A percentile compares a stretch with the other conserved stretches of the same genome.
Conservation (phyloP, 2,329 filamentous ascomycete genomes). For the Colletotrichum cereale region DNA sequence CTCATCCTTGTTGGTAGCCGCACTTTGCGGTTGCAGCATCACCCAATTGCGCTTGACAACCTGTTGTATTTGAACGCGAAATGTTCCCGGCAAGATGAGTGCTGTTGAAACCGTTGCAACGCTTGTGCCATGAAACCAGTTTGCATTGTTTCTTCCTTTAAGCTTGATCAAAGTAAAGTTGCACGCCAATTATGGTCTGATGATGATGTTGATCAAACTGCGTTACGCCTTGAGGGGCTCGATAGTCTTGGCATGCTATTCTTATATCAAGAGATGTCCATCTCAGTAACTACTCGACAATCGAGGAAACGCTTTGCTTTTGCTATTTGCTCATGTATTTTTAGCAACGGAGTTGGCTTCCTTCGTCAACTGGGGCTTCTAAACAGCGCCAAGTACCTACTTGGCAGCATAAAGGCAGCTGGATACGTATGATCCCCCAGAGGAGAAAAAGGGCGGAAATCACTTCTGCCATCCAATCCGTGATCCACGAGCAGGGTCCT, state of each 20-base stretch:
- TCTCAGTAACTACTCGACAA: neutral
- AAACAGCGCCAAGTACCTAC: slow-evolving; percentile 6
- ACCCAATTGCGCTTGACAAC: neutral
- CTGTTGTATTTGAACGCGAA: no score
- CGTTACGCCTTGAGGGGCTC: neutral
- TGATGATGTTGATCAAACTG: slow-evolving; percentile 11
- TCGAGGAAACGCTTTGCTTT: neutral
- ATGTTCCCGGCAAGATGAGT: neutral
- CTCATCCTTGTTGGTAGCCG: neutral
- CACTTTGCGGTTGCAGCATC: neutral
- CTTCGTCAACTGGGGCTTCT: no score
- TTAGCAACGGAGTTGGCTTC: slow-evolving; percentile 2
- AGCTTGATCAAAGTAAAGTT: slow-evolving; percentile 19
- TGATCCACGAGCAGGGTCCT: neutral
- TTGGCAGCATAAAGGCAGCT: neutral
- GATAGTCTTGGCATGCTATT: slow-evolving; percentile 13
- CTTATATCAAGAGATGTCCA: neutral
- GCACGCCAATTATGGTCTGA: neutral
- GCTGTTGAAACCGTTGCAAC: neutral
- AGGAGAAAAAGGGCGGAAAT: neutral
- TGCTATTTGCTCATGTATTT: slow-evolving; percentile 20
- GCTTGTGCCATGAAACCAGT: neutral
- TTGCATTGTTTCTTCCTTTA: neutral
- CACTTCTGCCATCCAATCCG: neutral
- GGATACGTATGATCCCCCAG: neutral